These are phyloP conservation scores for Oryza meyeriana DNA, from an alignment of 176 grass and related monocot genomes.

Conservation along the genomic window DNA sequence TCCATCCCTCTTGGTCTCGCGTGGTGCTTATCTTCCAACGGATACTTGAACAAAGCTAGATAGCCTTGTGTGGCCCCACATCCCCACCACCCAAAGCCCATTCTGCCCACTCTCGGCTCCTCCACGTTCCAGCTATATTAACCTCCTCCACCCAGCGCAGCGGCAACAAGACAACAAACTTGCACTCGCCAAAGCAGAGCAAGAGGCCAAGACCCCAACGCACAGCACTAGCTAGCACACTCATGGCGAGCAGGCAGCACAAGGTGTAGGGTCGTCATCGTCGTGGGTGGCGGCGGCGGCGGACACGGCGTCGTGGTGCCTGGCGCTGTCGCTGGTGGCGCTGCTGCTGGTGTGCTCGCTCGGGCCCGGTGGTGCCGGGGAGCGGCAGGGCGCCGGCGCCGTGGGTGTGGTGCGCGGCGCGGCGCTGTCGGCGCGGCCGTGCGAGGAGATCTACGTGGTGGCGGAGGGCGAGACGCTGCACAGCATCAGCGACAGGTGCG, in stretches of 20 bases:
- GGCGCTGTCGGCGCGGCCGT: conserved; percentile 41
- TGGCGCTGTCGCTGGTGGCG: conserved; percentile 47
- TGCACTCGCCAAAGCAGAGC: neutral
- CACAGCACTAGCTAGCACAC: too few relatives aligned
- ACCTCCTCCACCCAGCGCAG: neutral
- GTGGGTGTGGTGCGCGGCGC: conserved; percentile 36
- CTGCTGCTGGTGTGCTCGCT: conserved; percentile 67
- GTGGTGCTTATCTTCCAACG: conserved; percentile 33
- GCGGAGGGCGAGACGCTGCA: conserved; percentile 83
- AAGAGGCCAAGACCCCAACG: neutral
- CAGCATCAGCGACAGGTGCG: conserved; percentile 93
- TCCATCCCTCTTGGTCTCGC: neutral
- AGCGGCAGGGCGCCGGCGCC: neutral
- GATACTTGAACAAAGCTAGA: conserved; percentile 22
- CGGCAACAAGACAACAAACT: neutral
- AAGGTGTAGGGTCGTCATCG: neutral
- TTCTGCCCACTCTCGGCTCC: neutral
- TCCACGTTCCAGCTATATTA: neutral
- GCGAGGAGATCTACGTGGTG: conserved; percentile 94
- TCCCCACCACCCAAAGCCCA: neutral
- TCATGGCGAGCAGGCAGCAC: conserved; percentile 26
- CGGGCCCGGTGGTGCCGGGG: neutral
- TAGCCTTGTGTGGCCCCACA: neutral
- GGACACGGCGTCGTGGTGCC: conserved; percentile 66
- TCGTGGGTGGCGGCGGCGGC: conserved; percentile 29